These are phyloP conservation scores for Ophiostoma sp. DNA, from an alignment of 2,329 filamentous ascomycete genomes.

Conservation along the genomic window DNA sequence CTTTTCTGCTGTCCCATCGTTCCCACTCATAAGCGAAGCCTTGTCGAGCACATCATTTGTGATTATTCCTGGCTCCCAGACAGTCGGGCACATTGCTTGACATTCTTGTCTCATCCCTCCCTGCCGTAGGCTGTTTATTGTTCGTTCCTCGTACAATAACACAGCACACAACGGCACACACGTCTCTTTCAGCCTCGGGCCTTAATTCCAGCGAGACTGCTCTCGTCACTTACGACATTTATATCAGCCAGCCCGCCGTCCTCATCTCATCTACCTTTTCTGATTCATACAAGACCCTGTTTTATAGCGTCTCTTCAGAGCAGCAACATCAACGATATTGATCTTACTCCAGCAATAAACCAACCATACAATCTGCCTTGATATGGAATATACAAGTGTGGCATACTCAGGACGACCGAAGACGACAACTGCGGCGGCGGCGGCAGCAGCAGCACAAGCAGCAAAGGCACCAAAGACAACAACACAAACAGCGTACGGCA, in stretches of 20 bases:
- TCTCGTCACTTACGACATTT: neutral
- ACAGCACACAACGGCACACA: neutral
- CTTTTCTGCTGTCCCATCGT: neutral
- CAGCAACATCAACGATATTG: too few relatives aligned
- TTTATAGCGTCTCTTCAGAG: neutral
- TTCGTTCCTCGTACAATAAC: neutral
- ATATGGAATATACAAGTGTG: neutral
- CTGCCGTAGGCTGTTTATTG: neutral
- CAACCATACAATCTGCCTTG: neutral
- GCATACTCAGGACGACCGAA: too few relatives aligned
- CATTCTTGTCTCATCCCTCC: conserved; percentile 4
- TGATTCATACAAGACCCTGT: neutral
- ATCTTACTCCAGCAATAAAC: neutral
- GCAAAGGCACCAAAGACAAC: neutral
- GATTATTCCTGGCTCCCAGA: neutral
- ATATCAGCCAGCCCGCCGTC: neutral
- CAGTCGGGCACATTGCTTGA: neutral
- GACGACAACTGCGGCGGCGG: neutral
- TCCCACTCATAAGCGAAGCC: neutral
- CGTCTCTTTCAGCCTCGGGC: neutral
- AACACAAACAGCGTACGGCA: neutral
- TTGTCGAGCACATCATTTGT: neutral
- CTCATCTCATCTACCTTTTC: neutral
- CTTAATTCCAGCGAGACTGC: neutral
- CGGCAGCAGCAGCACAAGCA: neutral